Percentiles rank a stretch among this genome's conserved stretches.
These are phyloP conservation scores for Suhomyces guaymorum DNA, from an alignment of 1,139 yeast species.

Conservation along the genomic window DNA sequence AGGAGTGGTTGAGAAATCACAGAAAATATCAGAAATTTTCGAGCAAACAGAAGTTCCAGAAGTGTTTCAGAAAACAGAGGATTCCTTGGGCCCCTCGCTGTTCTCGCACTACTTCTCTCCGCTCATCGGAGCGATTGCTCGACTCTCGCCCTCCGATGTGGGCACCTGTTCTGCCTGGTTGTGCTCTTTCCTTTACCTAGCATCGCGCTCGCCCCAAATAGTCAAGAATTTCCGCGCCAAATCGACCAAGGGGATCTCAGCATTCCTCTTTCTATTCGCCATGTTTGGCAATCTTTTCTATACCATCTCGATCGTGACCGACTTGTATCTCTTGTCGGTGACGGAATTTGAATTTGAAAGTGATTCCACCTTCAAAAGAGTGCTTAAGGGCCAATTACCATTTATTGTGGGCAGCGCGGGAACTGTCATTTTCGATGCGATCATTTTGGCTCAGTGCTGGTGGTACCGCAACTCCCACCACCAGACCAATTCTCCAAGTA, in stretches of 20 bases:
- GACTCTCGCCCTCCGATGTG: constrained; percentile 6
- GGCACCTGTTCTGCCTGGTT: constrained; percentile 80
- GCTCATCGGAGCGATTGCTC: not conserved
- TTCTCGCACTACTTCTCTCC: not conserved
- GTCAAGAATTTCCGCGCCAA: constrained; percentile 30
- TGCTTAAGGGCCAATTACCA: constrained; percentile 34
- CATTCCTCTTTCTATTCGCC: constrained; percentile 38
- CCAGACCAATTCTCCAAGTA: constrained; percentile 1
- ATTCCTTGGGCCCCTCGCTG: not conserved
- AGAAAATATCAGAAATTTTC: too few relatives aligned
- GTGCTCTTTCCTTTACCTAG: constrained; percentile 80
- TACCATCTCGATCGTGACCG: constrained; percentile 33
- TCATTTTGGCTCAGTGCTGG: constrained; percentile 38
- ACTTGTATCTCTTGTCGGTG: constrained; percentile 24
- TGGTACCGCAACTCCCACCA: constrained; percentile 20
- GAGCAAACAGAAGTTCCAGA: too few relatives aligned
- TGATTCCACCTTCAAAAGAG: constrained; percentile 14
- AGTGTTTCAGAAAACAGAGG: too few relatives aligned
- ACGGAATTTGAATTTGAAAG: not conserved
- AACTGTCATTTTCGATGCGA: constrained; percentile 36
- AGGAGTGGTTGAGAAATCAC: too few relatives aligned
- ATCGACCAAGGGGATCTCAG: constrained; percentile 41
- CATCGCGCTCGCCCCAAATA: constrained; percentile 88
- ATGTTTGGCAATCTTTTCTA: constrained; percentile 40
- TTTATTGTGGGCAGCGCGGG: constrained; percentile 41